These are phyloP conservation scores for Auxenochlorella pyrenoidosa DNA, from an alignment of 139 green algal genomes.

Conservation along the genomic window DNA sequence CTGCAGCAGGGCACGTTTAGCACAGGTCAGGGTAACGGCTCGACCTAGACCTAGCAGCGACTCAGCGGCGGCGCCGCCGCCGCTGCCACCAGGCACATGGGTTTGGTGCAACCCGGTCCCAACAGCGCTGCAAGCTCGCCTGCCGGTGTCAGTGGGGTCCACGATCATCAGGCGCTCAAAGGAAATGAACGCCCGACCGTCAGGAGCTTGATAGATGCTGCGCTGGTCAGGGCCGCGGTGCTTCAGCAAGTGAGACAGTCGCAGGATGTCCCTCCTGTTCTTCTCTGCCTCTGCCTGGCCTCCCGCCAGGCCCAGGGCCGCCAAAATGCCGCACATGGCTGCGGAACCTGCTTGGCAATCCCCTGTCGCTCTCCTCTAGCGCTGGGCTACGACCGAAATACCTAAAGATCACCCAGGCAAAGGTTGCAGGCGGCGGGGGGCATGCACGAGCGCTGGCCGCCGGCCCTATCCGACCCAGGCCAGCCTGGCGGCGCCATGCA, in stretches of 20 bases:
- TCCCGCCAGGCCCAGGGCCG: constrained; percentile 56
- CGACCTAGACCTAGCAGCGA: not conserved
- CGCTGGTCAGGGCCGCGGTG: constrained; percentile 67
- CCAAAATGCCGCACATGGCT: constrained; percentile 78
- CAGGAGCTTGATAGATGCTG: constrained; percentile 52
- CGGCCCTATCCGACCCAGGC: not conserved
- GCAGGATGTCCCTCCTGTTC: constrained; percentile 62
- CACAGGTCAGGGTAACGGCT: not conserved
- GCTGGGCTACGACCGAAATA: not conserved
- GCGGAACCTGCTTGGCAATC: not conserved
- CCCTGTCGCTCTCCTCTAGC: not conserved
- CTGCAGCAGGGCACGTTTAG: constrained; percentile 38
- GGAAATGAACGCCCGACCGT: constrained; percentile 57
- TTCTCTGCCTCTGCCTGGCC: constrained; percentile 48
- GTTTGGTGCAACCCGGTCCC: not conserved
- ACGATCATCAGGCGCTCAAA: constrained; percentile 79
- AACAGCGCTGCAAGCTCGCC: constrained; percentile 23
- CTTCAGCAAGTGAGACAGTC: constrained; percentile 48
- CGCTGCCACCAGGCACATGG: not conserved
- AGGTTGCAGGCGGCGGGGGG: too few species aligned
- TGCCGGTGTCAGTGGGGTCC: constrained; percentile 67
- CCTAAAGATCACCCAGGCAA: not conserved
- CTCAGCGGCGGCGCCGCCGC: not conserved
- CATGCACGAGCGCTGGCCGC: not conserved
- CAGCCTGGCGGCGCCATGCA: not conserved